These are phyloP conservation scores for Cystobasidiaceae sp. DNA, from an alignment of 1,284 basidiomycete genomes.

Conservation along the genomic window DNA sequence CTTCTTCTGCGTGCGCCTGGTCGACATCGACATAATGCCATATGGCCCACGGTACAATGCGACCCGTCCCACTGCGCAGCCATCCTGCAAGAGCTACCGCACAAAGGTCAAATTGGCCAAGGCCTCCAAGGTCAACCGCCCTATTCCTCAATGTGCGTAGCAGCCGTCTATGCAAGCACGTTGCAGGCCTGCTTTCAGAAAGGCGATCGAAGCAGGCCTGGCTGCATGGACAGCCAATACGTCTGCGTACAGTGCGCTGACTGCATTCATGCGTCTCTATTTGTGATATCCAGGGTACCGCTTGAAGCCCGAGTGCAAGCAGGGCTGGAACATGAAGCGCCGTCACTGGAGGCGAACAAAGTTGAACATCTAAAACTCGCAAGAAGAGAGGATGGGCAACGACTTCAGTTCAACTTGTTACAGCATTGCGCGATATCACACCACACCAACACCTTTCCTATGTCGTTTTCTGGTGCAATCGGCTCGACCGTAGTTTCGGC, in stretches of 20 bases:
- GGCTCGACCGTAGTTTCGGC: too few species aligned
- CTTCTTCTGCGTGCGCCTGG: background rate
- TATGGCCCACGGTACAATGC: background rate
- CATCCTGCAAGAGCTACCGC: slow-evolving; percentile 96
- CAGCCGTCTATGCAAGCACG: background rate
- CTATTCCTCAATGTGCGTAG: slow-evolving; percentile 26
- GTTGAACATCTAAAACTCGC: slow-evolving; percentile 33
- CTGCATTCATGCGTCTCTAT: background rate
- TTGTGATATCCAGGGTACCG: slow-evolving; percentile 9
- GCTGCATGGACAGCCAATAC: background rate
- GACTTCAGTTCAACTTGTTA: background rate
- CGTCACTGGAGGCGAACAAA: slow-evolving; percentile 43
- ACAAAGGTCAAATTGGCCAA: slow-evolving; percentile 96
- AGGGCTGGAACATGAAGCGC: slow-evolving; percentile 44
- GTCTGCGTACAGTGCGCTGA: background rate
- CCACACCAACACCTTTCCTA: background rate
- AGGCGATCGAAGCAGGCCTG: too few species aligned
- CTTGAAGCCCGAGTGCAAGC: slow-evolving; percentile 39
- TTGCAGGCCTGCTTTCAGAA: too few species aligned
- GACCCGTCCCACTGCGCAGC: slow-evolving; percentile 52
- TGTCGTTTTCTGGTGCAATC: background rate
- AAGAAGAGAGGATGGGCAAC: too few species aligned
- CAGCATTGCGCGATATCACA: background rate
- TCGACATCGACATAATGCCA: too few species aligned
- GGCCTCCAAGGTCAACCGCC: slow-evolving; percentile 82